phyloP scores from a whole-genome alignment of 768 basidiomycete species.

The Phylloporus sp. region DNA sequence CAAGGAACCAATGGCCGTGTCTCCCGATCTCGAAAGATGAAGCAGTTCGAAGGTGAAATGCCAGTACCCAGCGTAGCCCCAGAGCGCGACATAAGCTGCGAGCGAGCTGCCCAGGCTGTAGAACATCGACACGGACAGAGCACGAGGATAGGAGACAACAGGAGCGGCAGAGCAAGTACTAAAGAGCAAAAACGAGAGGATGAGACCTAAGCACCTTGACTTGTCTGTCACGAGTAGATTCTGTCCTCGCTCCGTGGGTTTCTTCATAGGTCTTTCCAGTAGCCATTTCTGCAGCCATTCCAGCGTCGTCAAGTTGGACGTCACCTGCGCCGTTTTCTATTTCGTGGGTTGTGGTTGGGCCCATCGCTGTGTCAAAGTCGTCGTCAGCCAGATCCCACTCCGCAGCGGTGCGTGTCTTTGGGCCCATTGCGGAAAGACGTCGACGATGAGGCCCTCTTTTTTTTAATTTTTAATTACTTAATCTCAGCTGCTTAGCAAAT shows the following conservation, averaged over 20 bases:
- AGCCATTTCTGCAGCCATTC: constrained; percentile 14
- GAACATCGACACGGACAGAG: constrained; percentile 17
- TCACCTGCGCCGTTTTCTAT: constrained; percentile 45
- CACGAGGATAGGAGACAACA: constrained; percentile 17
- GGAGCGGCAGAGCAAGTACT: constrained; percentile 20
- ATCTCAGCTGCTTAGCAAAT: constrained; percentile 5
- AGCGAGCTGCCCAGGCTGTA: constrained; percentile 12
- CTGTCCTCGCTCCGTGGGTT: constrained; percentile 40
- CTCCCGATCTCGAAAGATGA: constrained; percentile 25
- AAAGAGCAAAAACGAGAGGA: constrained; percentile 34
- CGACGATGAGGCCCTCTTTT: neutral
- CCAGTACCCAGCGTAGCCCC: constrained; percentile 18
- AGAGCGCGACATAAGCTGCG: constrained; percentile 16
- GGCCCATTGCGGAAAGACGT: constrained; percentile 16
- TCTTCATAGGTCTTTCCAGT: constrained; percentile 35
- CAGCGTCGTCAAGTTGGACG: constrained; percentile 27
- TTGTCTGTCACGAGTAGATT: constrained; percentile 64
- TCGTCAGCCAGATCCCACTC: constrained; percentile 48
- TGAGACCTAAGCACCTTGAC: constrained; percentile 84
- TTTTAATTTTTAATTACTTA: neutral
- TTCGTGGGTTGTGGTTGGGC: constrained; percentile 42
- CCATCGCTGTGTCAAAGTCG: constrained; percentile 42
- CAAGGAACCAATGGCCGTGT: constrained; percentile 32
- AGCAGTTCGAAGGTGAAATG: constrained; percentile 20
- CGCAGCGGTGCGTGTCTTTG: constrained; percentile 15